A percentile compares a stretch with the other conserved stretches of the same genome.
These are phyloP conservation scores for Malania oleifera DNA, from an alignment of 164 flowering plant species.

Conservation along the genomic window DNA sequence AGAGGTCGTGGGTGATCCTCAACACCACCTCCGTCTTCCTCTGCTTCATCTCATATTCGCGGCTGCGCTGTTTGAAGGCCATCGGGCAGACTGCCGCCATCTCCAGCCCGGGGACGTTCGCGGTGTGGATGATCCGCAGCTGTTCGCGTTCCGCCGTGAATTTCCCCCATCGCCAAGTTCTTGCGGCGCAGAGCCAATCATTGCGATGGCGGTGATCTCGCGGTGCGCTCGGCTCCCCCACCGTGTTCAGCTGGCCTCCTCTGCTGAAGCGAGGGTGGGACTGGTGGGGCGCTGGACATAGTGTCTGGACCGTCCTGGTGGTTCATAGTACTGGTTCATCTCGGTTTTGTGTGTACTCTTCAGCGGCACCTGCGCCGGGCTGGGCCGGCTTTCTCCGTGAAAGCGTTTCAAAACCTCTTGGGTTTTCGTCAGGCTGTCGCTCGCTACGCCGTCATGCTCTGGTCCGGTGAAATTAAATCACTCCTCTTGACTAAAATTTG, in stretches of 20 bases:
- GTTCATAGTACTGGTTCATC: slow-evolving; percentile 58
- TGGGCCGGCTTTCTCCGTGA: slow-evolving; percentile 73
- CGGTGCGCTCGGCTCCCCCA: slow-evolving; percentile 41
- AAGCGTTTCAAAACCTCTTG: slow-evolving; percentile 63
- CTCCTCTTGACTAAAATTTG: too few relatives aligned
- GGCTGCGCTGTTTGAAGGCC: slow-evolving; percentile 24
- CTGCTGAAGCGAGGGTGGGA: slow-evolving; percentile 69
- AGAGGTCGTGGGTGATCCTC: slow-evolving; percentile 81
- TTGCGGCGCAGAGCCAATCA: slow-evolving; percentile 67
- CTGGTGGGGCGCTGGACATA: slow-evolving; percentile 66
- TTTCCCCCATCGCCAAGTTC: slow-evolving; percentile 61
- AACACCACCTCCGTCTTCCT: slow-evolving; percentile 31
- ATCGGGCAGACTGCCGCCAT: slow-evolving; percentile 50
- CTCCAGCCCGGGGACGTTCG: slow-evolving; percentile 52
- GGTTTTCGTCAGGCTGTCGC: slow-evolving; percentile 55
- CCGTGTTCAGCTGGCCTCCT: slow-evolving; percentile 54
- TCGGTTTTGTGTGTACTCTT: slow-evolving; percentile 52
- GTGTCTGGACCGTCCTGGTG: slow-evolving; percentile 67
- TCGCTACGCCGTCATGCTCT: slow-evolving; percentile 86
- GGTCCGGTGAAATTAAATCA: too few relatives aligned
- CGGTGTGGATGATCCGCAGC: slow-evolving; percentile 72
- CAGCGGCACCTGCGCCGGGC: slow-evolving; percentile 53
- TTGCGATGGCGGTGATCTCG: slow-evolving; percentile 62
- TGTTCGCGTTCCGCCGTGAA: slow-evolving; percentile 63
- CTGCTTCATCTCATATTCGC: slow-evolving; percentile 44